Percentiles rank a stretch among this genome's conserved stretches.
Evolutionary conservation across 192 early-diverging fungal genomes (phyloP).

Genomic region (Thamnidium elegans): DNA sequence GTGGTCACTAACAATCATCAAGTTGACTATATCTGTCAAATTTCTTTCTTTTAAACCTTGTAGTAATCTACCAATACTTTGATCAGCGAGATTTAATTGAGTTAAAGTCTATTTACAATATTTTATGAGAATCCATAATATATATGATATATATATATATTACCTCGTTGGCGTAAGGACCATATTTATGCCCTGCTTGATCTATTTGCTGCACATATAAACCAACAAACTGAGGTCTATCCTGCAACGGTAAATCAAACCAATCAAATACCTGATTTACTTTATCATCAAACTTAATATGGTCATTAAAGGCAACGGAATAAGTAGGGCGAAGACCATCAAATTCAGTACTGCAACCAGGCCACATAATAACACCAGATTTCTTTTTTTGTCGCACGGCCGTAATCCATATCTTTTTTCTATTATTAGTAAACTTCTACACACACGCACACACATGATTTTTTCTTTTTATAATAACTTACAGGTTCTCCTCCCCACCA

Average conservation of each 20-base stretch:
- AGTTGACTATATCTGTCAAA: slow-evolving; percentile 64
- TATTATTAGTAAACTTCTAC: background rate
- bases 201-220: slow-evolving; percentile 83
- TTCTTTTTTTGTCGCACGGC: slow-evolving; percentile 66
- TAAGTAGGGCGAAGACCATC: slow-evolving; percentile 65
- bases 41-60: slow-evolving; percentile 53
- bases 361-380: slow-evolving; percentile 88
- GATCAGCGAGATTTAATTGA: slow-evolving; percentile 52
- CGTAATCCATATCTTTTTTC: slow-evolving; percentile 79
- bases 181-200: slow-evolving; percentile 67
- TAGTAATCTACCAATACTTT: slow-evolving; percentile 58
- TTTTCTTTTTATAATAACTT: slow-evolving; percentile 29
- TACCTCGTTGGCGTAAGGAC: slow-evolving; percentile 65
- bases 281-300: slow-evolving; percentile 51
- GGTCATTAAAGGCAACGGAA: slow-evolving; percentile 48
- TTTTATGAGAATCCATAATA: background rate
- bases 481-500: slow-evolving; percentile 94
- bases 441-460: background rate
- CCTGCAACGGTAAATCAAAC: slow-evolving; percentile 69
- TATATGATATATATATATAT: slow-evolving; percentile 11
- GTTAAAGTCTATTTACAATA: slow-evolving; percentile 20
- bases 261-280: slow-evolving; percentile 65
- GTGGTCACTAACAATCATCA: slow-evolving; percentile 75
- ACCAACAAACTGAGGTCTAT: slow-evolving; percentile 74
- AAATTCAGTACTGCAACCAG: slow-evolving; percentile 65